Conservation (phyloP, 2,329 filamentous ascomycete genomes). For the Cladorrhinum sp. region DNA sequence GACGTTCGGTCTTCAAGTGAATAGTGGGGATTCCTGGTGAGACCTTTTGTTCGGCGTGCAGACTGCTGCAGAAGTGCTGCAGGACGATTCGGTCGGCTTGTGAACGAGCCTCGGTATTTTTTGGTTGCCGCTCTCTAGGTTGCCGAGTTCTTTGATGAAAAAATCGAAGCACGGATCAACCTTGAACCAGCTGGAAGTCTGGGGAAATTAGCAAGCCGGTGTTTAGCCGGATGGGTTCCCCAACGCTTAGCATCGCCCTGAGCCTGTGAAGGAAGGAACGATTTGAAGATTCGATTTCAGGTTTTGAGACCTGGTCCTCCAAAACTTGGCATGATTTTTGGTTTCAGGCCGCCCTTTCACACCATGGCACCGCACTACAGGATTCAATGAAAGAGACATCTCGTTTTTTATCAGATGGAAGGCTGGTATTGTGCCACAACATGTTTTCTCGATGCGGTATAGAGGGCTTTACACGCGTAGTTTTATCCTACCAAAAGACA, state of each 20-base stretch:
- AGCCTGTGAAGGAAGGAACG: conserved; percentile 10
- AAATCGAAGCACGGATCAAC: conserved; percentile 12
- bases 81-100: conserved; percentile 8
- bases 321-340: too few relatives aligned
- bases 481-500: too few relatives aligned
- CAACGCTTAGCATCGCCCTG: too few relatives aligned
- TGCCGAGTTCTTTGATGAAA: conserved; percentile 1
- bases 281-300: background rate
- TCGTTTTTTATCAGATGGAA: too few relatives aligned
- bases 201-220: background rate
- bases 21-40: conserved; percentile 10
- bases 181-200: background rate
- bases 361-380: too few relatives aligned
- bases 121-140: background rate
- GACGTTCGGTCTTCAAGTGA: conserved; percentile 3
- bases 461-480: too few relatives aligned
- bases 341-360: too few relatives aligned
- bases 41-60: conserved; percentile 7
- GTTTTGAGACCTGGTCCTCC: background rate
- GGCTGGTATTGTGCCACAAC: too few relatives aligned
- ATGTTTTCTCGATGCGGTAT: background rate
- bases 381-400: too few relatives aligned
- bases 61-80: conserved; percentile 4
- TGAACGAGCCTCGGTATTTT: conserved; percentile 25
- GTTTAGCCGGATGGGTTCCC: background rate